phyloP scores from a whole-genome alignment of 345 rosid genomes.

The Hirschfeldia incana region DNA sequence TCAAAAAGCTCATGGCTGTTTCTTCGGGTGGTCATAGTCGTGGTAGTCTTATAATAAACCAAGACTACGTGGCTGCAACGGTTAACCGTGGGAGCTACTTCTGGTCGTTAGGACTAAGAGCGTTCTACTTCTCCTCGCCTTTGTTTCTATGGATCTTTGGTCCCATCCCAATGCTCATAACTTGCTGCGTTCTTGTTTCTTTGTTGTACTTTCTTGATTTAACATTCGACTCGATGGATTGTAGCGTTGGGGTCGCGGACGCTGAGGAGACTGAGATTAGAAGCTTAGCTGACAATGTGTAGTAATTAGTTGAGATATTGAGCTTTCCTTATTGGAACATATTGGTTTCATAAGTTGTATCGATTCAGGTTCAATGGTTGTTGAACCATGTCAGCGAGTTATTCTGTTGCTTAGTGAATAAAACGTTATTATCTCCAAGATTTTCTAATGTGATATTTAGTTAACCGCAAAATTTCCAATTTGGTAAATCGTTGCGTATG shows the following conservation, averaged over 20 bases:
- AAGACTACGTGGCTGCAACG: constrained; percentile 63
- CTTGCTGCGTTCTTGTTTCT: constrained; percentile 59
- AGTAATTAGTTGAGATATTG: constrained; percentile 15
- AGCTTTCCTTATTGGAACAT: constrained; percentile 7
- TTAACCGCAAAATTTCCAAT: not conserved
- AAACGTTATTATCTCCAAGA: not conserved
- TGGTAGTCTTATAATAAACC: constrained; percentile 44
- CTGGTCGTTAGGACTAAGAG: constrained; percentile 87
- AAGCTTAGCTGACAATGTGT: constrained; percentile 36
- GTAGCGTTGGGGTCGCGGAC: constrained; percentile 41
- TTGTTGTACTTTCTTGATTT: constrained; percentile 69
- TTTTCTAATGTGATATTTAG: not conserved
- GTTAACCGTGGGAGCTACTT: constrained; percentile 84
- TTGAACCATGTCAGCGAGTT: constrained; percentile 33
- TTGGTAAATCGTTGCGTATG: not conserved
- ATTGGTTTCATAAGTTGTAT: not conserved
- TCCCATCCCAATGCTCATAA: constrained; percentile 68
- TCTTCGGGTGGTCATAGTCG: constrained; percentile 38
- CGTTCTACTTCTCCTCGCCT: constrained; percentile 88
- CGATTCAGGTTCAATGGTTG: constrained; percentile 38
- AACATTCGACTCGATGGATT: constrained; percentile 50
- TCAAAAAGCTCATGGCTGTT: constrained; percentile 44
- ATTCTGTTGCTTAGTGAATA: constrained; percentile 13
- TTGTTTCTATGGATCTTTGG: constrained; percentile 90
- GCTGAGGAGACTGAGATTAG: constrained; percentile 31